Conservation (phyloP, 495 filamentous ascomycete genomes). For the Entonaema liquescens region DNA sequence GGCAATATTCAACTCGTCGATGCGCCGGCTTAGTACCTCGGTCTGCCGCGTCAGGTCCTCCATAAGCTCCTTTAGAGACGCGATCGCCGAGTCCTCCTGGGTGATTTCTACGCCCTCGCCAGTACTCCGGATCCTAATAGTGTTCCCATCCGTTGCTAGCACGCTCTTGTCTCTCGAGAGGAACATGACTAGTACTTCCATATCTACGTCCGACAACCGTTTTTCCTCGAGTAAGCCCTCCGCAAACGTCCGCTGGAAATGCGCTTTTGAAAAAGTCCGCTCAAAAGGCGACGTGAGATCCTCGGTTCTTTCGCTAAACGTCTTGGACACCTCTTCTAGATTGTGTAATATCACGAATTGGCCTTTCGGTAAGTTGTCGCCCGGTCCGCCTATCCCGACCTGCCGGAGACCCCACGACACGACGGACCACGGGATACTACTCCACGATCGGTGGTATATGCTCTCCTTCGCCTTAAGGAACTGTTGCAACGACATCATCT, state of each 20-base stretch:
- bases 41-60: constrained; percentile 68
- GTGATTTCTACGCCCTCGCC: constrained; percentile 64
- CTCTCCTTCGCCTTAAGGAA: constrained; percentile 68
- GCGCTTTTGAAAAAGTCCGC: constrained; percentile 70
- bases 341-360: constrained; percentile 69
- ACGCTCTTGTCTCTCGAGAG: constrained; percentile 72
- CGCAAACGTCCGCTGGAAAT: constrained; percentile 68
- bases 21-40: constrained; percentile 55
- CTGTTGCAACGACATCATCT: constrained; percentile 72
- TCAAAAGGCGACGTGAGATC: constrained; percentile 64
- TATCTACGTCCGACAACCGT: constrained; percentile 69
- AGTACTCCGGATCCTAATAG: constrained; percentile 73
- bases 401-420: constrained; percentile 80
- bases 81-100: constrained; percentile 79
- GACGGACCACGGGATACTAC: constrained; percentile 58
- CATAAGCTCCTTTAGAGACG: constrained; percentile 75
- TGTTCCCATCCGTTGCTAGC: constrained; percentile 72
- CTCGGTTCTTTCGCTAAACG: constrained; percentile 55
- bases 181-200: constrained; percentile 75
- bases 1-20: constrained; percentile 66
- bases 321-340: constrained; percentile 60
- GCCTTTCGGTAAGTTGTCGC: constrained; percentile 58
- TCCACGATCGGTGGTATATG: constrained; percentile 67
- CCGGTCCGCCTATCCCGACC: constrained; percentile 67
- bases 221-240: constrained; percentile 57